Evolutionary conservation across 495 filamentous ascomycete species (phyloP).

Genomic region (Penicillium odoratum): DNA sequence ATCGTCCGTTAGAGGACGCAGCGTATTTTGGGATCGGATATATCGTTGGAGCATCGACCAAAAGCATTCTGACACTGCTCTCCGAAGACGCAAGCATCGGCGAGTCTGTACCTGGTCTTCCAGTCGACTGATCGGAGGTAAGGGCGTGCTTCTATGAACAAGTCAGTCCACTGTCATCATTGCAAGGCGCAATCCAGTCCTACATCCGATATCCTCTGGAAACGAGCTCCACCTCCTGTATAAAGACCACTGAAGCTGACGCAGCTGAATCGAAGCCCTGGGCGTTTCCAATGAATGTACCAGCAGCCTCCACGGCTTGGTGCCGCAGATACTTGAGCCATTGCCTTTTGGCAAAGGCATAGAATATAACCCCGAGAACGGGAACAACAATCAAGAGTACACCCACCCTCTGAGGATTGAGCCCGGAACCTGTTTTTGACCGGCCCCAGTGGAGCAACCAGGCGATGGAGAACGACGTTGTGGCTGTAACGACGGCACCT

Average conservation of each 20-base stretch:
- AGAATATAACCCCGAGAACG: slow-evolving; percentile 56
- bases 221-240: slow-evolving; percentile 96
- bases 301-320: slow-evolving; percentile 73
- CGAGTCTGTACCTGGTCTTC: slow-evolving; percentile 76
- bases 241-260: slow-evolving; percentile 76
- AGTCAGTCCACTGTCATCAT: neutral
- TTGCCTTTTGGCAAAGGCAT: slow-evolving; percentile 75
- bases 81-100: slow-evolving; percentile 76
- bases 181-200: slow-evolving; percentile 19
- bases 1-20: slow-evolving; percentile 73
- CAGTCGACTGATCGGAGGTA: slow-evolving; percentile 80
- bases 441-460: slow-evolving; percentile 71
- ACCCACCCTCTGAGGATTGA: slow-evolving; percentile 50
- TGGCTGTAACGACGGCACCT: slow-evolving; percentile 52
- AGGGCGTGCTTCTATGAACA: slow-evolving; percentile 67
- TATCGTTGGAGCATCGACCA: slow-evolving; percentile 68
- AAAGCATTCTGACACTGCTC: slow-evolving; percentile 67
- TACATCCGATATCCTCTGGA: slow-evolving; percentile 92
- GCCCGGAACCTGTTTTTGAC: slow-evolving; percentile 32
- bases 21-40: slow-evolving; percentile 60
- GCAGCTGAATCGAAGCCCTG: slow-evolving; percentile 83
- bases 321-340: slow-evolving; percentile 81
- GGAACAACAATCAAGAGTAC: slow-evolving; percentile 59
- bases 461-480: slow-evolving; percentile 66
- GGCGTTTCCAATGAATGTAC: slow-evolving; percentile 68